Evolutionary conservation across 495 filamentous ascomycete species (phyloP).

Genomic region (Aspergillus heteromorphus): DNA sequence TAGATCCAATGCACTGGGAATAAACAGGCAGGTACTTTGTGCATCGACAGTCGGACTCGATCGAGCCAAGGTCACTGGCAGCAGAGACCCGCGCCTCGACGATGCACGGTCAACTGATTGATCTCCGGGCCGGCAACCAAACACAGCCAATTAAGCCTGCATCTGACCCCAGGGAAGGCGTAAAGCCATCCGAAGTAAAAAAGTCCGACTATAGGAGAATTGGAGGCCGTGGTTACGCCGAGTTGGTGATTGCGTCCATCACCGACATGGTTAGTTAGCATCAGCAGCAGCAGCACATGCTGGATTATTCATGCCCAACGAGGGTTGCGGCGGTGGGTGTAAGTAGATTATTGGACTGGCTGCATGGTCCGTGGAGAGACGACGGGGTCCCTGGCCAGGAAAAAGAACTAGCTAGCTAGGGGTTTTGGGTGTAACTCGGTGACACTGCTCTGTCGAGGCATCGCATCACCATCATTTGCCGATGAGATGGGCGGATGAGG

Average conservation of each 20-base stretch:
- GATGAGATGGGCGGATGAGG: neutral
- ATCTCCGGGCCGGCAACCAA: slow-evolving; percentile 1
- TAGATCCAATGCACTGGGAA: neutral
- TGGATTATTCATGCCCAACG: slow-evolving; percentile 35
- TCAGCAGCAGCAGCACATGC: neutral
- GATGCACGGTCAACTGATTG: slow-evolving; percentile 8
- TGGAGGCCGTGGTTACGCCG: neutral
- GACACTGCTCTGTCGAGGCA: neutral
- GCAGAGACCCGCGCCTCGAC: neutral
- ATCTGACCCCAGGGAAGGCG: neutral
- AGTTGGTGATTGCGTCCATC: neutral
- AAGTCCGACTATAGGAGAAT: no score
- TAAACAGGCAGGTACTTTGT: neutral
- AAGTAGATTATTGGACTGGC: slow-evolving; percentile 33
- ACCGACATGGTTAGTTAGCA: no score
- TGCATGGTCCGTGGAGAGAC: slow-evolving; percentile 21
- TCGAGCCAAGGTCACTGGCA: neutral
- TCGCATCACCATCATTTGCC: neutral
- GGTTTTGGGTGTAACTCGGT: neutral
- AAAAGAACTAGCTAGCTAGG: slow-evolving; percentile 1
- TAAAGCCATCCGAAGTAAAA: neutral
- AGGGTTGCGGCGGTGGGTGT: slow-evolving; percentile 25
- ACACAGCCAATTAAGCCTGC: slow-evolving; percentile 1
- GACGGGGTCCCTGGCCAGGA: slow-evolving; percentile 10
- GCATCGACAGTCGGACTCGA: neutral